These are phyloP conservation scores for Babesia divergens DNA, from an alignment of 169 alveolate genomes.

Conservation along the genomic window DNA sequence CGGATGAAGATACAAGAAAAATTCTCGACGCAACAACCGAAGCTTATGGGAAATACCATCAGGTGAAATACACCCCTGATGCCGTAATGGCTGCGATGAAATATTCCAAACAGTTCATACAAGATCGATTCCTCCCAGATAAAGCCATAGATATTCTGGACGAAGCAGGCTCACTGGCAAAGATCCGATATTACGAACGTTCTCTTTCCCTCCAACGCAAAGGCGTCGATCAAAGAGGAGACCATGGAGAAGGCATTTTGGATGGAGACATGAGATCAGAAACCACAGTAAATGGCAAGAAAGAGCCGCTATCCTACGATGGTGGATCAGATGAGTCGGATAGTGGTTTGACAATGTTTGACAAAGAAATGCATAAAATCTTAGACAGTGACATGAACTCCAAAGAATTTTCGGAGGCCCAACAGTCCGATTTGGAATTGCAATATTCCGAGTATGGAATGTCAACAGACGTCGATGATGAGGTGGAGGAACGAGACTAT, in stretches of 20 bases:
- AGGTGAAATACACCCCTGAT: slow-evolving; percentile 71
- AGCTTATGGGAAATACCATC: slow-evolving; percentile 80
- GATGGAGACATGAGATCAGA: too few species aligned
- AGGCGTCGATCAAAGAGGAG: not conserved
- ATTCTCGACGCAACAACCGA: slow-evolving; percentile 78
- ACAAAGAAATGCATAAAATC: too few species aligned
- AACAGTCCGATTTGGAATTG: too few species aligned
- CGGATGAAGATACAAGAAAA: slow-evolving; percentile 67
- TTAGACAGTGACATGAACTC: too few species aligned
- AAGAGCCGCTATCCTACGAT: not conserved
- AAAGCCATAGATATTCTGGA: slow-evolving; percentile 83
- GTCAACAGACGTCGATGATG: not conserved
- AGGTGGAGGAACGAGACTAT: not conserved
- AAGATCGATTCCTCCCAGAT: slow-evolving; percentile 79
- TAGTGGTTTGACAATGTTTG: not conserved
- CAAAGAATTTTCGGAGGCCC: too few species aligned
- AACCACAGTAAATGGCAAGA: not conserved
- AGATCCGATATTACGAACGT: slow-evolving; percentile 61
- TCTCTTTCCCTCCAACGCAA: not conserved
- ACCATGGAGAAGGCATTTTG: not conserved
- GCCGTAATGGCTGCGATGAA: slow-evolving; percentile 62
- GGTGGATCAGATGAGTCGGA: not conserved
- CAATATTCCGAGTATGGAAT: too few species aligned
- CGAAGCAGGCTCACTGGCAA: slow-evolving; percentile 83
- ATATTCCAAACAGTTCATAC: slow-evolving; percentile 69